These are phyloP conservation scores for Rubia peregrina DNA, from an alignment of 305 asterid genomes.

Conservation along the genomic window DNA sequence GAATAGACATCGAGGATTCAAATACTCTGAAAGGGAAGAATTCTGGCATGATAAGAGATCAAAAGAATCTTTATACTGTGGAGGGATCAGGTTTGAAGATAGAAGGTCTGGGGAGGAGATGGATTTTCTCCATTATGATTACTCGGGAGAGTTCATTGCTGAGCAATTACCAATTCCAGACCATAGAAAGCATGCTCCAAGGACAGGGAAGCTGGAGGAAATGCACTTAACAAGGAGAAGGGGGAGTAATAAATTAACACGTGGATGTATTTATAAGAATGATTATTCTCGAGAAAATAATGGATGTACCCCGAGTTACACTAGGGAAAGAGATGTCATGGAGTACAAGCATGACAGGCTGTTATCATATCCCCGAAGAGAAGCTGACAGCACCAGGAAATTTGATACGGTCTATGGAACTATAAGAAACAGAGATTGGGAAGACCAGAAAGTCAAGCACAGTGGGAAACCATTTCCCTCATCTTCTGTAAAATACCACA, in stretches of 20 bases:
- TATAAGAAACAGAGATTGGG: slow-evolving; percentile 18
- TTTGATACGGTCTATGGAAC: slow-evolving; percentile 20
- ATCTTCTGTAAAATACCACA: slow-evolving; percentile 23
- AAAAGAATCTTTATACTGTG: slow-evolving; percentile 18
- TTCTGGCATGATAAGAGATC: slow-evolving; percentile 20
- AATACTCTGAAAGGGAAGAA: slow-evolving; percentile 22
- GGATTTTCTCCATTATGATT: slow-evolving; percentile 19
- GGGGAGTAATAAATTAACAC: slow-evolving; percentile 23
- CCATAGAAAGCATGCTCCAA: slow-evolving; percentile 23
- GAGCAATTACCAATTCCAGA: slow-evolving; percentile 20
- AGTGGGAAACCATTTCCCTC: slow-evolving; percentile 19
- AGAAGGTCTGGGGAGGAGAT: slow-evolving; percentile 24
- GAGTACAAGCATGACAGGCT: slow-evolving; percentile 24
- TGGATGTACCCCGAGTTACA: not conserved
- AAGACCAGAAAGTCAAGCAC: slow-evolving; percentile 26
- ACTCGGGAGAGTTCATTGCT: slow-evolving; percentile 19
- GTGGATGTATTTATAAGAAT: slow-evolving; percentile 19
- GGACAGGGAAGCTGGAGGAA: slow-evolving; percentile 23
- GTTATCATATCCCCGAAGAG: slow-evolving; percentile 30
- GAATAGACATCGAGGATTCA: slow-evolving; percentile 17
- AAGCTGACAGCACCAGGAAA: slow-evolving; percentile 30
- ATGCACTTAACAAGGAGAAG: slow-evolving; percentile 25
- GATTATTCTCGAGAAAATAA: slow-evolving; percentile 23
- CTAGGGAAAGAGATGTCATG: slow-evolving; percentile 23
- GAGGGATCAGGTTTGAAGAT: slow-evolving; percentile 22